Evolutionary conservation across 192 early-diverging fungal genomes (phyloP).

Genomic region (Gigaspora rosea): DNA sequence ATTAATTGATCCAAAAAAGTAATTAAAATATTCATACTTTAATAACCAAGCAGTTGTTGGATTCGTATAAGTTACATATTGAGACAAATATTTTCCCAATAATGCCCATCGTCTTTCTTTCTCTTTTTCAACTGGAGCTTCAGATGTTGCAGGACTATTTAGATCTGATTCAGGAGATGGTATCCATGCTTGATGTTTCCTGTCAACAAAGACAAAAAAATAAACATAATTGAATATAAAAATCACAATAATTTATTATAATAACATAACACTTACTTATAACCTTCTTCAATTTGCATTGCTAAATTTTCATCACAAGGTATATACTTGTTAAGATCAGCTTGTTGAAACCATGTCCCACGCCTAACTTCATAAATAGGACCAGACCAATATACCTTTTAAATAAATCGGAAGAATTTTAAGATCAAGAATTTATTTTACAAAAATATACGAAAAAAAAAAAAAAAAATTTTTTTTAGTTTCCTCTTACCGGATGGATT

Average conservation of each 20-base stretch:
- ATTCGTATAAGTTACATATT: constrained; percentile 73
- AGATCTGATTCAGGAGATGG: constrained; percentile 15
- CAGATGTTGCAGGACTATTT: constrained; percentile 26
- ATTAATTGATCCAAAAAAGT: background rate
- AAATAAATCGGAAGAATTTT: background rate
- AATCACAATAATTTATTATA: background rate
- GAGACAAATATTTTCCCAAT: constrained; percentile 75
- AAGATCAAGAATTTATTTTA: too few relatives aligned
- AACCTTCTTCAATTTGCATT: constrained; percentile 81
- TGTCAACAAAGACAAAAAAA: background rate
- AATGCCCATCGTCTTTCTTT: constrained; percentile 72
- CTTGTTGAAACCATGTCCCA: constrained; percentile 80
- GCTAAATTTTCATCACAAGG: constrained; percentile 85
- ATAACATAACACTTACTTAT: constrained; percentile 45
- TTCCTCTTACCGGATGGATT: constrained; percentile 47
- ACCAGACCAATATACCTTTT: constrained; percentile 78
- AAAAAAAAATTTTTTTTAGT: too few relatives aligned
- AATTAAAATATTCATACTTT: background rate
- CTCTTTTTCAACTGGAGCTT: constrained; percentile 34
- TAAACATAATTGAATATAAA: background rate
- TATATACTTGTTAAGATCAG: constrained; percentile 62
- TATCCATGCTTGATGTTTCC: constrained; percentile 65
- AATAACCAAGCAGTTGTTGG: constrained; percentile 61
- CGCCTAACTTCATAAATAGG: constrained; percentile 78
- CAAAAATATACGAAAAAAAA: too few relatives aligned